These are phyloP conservation scores for Tanacetum coccineum DNA, from an alignment of 129 eudicot species.

Conservation along the genomic window DNA sequence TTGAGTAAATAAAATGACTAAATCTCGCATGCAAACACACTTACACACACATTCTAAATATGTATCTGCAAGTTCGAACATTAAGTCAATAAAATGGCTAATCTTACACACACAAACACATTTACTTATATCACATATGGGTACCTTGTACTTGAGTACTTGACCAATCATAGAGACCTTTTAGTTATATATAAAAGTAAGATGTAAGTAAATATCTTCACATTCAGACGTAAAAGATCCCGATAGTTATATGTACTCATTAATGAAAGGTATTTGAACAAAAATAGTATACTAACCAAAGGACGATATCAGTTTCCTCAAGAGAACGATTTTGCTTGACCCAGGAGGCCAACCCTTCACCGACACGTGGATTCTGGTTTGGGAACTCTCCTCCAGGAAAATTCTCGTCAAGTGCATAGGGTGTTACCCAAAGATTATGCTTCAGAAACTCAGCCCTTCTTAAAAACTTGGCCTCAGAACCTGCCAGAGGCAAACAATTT, in stretches of 20 bases:
- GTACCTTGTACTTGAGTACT: not conserved
- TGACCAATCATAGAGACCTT: not conserved
- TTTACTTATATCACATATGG: no score
- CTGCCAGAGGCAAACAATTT: conserved; percentile 79
- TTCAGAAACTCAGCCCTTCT: conserved; percentile 83
- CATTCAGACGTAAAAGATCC: not conserved
- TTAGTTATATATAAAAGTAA: not conserved
- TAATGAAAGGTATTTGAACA: not conserved
- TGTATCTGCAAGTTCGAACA: not conserved
- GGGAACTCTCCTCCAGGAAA: conserved; percentile 95
- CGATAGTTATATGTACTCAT: not conserved
- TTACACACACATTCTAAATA: no score
- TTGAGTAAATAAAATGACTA: not conserved
- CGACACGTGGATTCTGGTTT: conserved; percentile 91
- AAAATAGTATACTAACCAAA: conserved; percentile 49
- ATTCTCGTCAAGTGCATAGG: conserved; percentile 61
- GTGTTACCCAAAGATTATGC: conserved; percentile 89
- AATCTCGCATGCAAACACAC: not conserved
- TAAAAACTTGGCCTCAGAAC: conserved; percentile 79
- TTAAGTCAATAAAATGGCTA: not conserved
- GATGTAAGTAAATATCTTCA: not conserved
- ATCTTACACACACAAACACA: not conserved
- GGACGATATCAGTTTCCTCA: conserved; percentile 79
- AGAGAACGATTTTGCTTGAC: conserved; percentile 68
- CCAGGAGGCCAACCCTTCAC: conserved; percentile 89